Evolutionary conservation across 257 asterid genomes (phyloP), one percentile per base, ranked within the genome.

Genomic region (Solanum chilense): DNA sequence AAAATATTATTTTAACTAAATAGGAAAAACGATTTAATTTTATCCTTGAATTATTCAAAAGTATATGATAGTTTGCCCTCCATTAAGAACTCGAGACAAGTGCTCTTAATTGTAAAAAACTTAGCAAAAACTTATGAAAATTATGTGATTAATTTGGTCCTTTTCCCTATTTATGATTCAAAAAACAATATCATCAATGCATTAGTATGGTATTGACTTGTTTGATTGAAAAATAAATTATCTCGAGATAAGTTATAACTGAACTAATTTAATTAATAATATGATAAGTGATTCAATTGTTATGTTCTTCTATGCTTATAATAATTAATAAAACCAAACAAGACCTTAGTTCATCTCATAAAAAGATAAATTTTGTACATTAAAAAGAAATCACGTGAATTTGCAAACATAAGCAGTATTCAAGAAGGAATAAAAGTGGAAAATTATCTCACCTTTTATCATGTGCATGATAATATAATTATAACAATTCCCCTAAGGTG

Each of bases 221-320:
- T 56, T 56, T 56, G 11, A 10, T 6, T 56, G 1, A 4, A 7
- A 56, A 18, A 56, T 20, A 18, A 3, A 2, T 56, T 56, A 56
- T 56, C 0, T 0, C 12, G n/a, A 56, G 0, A 56, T 56, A 18
- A 18, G 5, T 18, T 0, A 3, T 16, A 1, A 47, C 0, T 14
- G 11, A 56, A 18, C 12, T 56, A 56, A 18, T 56, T 56, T 18
- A 20, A n/a, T 18, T 56, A 4, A 56, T 18, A 56, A 56, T 56
- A 18, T 18, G 5, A 56, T 56, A 56, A 56, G 64, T 56, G 64
- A 56, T 56, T 56, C 10, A 18, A 56, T 56, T 1, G 11, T 18
- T 18, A 56, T 18, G 3, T 56, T 56, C 64, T 56, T 56, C 25
- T 56, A 18, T 56, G 64, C 64, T 56, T 20, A 7, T 56, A 20